These are phyloP conservation scores for Exophiala sp. DNA, from an alignment of 2,329 filamentous ascomycete species.

Conservation along the genomic window DNA sequence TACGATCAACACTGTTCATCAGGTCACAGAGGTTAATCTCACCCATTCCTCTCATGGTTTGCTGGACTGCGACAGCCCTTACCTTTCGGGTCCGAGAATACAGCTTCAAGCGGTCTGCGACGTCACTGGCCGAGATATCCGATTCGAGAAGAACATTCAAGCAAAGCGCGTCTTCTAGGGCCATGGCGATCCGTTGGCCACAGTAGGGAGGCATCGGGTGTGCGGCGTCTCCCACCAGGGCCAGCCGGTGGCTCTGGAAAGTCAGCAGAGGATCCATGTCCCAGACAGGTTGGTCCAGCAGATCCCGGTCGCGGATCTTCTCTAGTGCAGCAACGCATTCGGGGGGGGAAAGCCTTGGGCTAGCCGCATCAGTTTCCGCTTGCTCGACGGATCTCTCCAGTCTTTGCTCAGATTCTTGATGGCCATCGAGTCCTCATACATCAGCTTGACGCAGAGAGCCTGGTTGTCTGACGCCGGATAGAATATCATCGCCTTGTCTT, in stretches of 20 bases:
- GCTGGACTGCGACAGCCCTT: slow-evolving; percentile 53
- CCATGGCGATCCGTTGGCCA: slow-evolving; percentile 23
- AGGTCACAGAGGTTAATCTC: slow-evolving; percentile 9
- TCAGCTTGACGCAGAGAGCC: slow-evolving; percentile 10
- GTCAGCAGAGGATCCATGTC: slow-evolving; percentile 56
- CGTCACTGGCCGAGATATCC: slow-evolving; percentile 41
- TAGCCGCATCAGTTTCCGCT: slow-evolving; percentile 10
- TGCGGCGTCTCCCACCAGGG: slow-evolving; percentile 35
- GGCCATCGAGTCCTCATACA: slow-evolving; percentile 10
- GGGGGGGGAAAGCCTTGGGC: slow-evolving; percentile 8
- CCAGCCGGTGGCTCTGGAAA: slow-evolving; percentile 52
- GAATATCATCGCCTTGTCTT: slow-evolving; percentile 7
- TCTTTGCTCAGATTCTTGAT: slow-evolving; percentile 14
- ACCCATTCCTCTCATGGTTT: slow-evolving; percentile 44
- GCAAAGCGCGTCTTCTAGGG: slow-evolving; percentile 38
- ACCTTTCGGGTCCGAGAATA: slow-evolving; percentile 55
- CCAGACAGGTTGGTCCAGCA: slow-evolving; percentile 42
- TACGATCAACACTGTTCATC: slow-evolving; percentile 7
- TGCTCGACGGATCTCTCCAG: slow-evolving; percentile 17
- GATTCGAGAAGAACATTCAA: slow-evolving; percentile 51
- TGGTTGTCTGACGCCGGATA: slow-evolving; percentile 7
- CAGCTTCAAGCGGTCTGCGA: slow-evolving; percentile 52
- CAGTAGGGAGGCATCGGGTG: slow-evolving; percentile 24
- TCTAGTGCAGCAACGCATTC: slow-evolving; percentile 12
- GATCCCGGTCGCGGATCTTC: slow-evolving; percentile 1